Conservation (phyloP, 768 basidiomycete genomes). For the Sutorius australiensis region DNA sequence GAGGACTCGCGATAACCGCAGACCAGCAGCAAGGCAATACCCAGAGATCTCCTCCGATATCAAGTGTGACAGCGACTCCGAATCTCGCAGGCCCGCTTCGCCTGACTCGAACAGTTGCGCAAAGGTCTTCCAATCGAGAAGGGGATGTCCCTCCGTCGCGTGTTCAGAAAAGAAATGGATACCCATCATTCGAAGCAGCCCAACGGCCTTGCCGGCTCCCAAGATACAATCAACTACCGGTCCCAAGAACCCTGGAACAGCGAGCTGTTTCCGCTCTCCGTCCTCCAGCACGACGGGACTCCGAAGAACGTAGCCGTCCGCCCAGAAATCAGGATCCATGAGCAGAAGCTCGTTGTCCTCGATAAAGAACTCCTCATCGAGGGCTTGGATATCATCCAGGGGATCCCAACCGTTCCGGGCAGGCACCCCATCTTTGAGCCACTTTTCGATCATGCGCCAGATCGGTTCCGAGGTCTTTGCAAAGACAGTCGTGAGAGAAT, state of each 20-base stretch:
- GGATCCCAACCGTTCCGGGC: constrained; percentile 34
- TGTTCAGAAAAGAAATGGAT: constrained; percentile 17
- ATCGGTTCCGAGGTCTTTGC: constrained; percentile 60
- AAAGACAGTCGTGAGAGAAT: constrained; percentile 61
- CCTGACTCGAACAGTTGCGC: constrained; percentile 36
- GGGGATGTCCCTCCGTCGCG: constrained; percentile 17
- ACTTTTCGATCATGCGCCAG: constrained; percentile 68
- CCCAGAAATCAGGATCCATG: constrained; percentile 76
- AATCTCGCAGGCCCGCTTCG: constrained; percentile 41
- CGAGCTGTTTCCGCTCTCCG: constrained; percentile 23
- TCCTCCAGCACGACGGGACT: constrained; percentile 34
- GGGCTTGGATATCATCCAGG: constrained; percentile 18
- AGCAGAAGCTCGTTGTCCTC: constrained; percentile 64
- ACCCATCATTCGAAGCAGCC: constrained; percentile 61
- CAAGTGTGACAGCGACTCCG: constrained; percentile 56
- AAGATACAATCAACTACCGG: constrained; percentile 58
- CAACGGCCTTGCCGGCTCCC: constrained; percentile 71
- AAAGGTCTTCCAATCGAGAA: constrained; percentile 43
- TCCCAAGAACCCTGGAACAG: constrained; percentile 58
- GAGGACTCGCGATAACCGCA: constrained; percentile 52
- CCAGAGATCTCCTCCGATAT: constrained; percentile 64
- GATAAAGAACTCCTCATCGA: constrained; percentile 80
- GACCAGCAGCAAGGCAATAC: constrained; percentile 50
- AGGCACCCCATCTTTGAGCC: constrained; percentile 74
- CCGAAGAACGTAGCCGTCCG: constrained; percentile 61